phyloP scores from a whole-genome alignment of 306 rosid species.

The Prunus mume region DNA sequence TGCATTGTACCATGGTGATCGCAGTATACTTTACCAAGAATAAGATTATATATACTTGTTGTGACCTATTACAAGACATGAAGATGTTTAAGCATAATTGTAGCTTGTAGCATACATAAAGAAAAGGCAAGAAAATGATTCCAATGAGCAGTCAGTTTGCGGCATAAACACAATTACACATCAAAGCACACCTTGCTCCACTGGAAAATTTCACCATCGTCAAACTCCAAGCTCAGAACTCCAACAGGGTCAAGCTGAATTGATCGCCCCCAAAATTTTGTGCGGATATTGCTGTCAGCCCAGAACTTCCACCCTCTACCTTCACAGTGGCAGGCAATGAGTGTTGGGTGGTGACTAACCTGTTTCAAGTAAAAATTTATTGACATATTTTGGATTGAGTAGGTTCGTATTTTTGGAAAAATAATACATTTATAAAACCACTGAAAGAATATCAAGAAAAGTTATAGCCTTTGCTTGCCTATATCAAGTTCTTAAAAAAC shows the following conservation, averaged over 20 bases:
- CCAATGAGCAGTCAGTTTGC: constrained; percentile 3
- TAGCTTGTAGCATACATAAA: background rate
- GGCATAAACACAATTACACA: constrained; percentile 15
- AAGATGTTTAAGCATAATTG: constrained; percentile 9
- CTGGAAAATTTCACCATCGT: constrained; percentile 94
- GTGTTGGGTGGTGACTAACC: constrained; percentile 99
- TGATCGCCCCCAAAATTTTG: constrained; percentile 97
- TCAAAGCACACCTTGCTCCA: constrained; percentile 82
- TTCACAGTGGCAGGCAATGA: constrained; percentile 96
- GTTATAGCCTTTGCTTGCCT: background rate
- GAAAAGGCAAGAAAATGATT: background rate
- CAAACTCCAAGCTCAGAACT: constrained; percentile 78
- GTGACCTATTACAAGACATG: constrained; percentile 63
- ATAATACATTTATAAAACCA: background rate
- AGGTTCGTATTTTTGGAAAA: background rate
- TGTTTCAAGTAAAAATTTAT: constrained; percentile 39
- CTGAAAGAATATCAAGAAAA: background rate
- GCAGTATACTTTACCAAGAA: constrained; percentile 90
- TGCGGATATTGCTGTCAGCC: constrained; percentile 91
- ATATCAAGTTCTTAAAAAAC: background rate
- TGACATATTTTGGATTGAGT: background rate
- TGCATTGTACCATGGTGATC: constrained; percentile 96
- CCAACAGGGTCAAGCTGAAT: constrained; percentile 98
- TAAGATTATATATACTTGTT: constrained; percentile 86
- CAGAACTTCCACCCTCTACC: constrained; percentile 99